Conservation (phyloP, 78 protist genomes). For the Bigelowiella natans region DNA sequence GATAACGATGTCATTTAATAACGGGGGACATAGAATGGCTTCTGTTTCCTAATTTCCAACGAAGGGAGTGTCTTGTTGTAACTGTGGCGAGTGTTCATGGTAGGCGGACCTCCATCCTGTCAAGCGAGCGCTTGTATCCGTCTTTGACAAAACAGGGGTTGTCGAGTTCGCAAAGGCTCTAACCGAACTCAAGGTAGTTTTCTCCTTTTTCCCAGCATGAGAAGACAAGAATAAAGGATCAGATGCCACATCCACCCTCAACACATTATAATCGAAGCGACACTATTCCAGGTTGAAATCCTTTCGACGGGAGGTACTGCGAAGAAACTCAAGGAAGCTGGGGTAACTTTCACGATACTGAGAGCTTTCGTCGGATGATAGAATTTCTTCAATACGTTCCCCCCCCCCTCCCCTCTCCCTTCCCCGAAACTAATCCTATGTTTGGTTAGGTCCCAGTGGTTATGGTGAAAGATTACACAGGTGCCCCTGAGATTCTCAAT, state of each 20-base stretch:
- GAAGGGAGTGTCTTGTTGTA: no score
- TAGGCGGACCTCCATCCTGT: not conserved
- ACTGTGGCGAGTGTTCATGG: no score
- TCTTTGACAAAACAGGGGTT: conserved; percentile 30
- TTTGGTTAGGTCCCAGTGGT: no score
- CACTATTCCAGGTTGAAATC: not conserved
- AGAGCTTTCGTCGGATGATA: no score
- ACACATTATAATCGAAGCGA: no score
- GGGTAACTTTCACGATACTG: no score
- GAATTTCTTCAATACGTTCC: no score
- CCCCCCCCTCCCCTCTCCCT: no score
- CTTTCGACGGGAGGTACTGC: conserved; percentile 50
- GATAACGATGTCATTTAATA: no score
- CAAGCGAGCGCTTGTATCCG: conserved; percentile 32
- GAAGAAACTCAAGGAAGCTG: conserved; percentile 32
- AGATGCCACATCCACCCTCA: not conserved
- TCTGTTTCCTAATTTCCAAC: no score
- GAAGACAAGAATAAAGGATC: not conserved
- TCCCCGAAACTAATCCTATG: no score
- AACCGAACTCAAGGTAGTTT: not conserved
- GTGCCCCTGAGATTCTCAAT: conserved; percentile 36
- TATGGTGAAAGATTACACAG: conserved; percentile 33
- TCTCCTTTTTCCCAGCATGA: not conserved
- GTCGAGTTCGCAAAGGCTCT: conserved; percentile 20
- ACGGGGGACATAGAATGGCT: no score